These are phyloP conservation scores for Exserohilum rostratum DNA, from an alignment of 2,329 filamentous ascomycete species.

Conservation along the genomic window DNA sequence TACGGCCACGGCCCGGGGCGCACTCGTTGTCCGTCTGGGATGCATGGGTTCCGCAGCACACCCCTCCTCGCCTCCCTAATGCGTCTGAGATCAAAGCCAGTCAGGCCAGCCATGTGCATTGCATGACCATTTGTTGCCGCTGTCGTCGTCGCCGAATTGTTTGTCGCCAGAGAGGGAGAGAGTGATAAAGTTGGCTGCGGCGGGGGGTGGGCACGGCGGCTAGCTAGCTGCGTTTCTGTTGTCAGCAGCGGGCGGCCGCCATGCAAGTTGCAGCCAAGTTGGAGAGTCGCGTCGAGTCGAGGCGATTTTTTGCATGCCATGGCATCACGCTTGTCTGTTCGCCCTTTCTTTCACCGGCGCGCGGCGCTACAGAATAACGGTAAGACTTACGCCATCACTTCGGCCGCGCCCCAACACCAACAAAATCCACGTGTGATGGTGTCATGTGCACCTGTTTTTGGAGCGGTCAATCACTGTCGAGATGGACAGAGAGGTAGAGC, in stretches of 20 bases:
- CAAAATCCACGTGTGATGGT: not conserved
- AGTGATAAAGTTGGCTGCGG: too few relatives aligned
- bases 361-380: slow-evolving; percentile 2
- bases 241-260: too few relatives aligned
- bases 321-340: slow-evolving; percentile 17
- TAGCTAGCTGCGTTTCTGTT: too few relatives aligned
- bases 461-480: too few relatives aligned
- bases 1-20: slow-evolving; percentile 46
- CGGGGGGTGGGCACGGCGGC: too few relatives aligned
- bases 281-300: too few relatives aligned
- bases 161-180: too few relatives aligned
- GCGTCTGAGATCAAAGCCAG: slow-evolving; percentile 25
- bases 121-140: not conserved
- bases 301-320: too few relatives aligned
- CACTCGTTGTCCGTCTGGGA: slow-evolving; percentile 28
- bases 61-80: slow-evolving; percentile 14
- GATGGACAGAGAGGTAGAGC: not conserved
- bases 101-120: slow-evolving; percentile 14
- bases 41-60: slow-evolving; percentile 14
- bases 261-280: too few relatives aligned
- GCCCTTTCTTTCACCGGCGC: slow-evolving; percentile 1
- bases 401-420: slow-evolving; percentile 3
- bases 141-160: too few relatives aligned
- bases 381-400: slow-evolving; percentile 18
- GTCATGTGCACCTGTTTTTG: not conserved